Conservation (phyloP, 306 rosid species). For the Vigna nakashimae region DNA sequence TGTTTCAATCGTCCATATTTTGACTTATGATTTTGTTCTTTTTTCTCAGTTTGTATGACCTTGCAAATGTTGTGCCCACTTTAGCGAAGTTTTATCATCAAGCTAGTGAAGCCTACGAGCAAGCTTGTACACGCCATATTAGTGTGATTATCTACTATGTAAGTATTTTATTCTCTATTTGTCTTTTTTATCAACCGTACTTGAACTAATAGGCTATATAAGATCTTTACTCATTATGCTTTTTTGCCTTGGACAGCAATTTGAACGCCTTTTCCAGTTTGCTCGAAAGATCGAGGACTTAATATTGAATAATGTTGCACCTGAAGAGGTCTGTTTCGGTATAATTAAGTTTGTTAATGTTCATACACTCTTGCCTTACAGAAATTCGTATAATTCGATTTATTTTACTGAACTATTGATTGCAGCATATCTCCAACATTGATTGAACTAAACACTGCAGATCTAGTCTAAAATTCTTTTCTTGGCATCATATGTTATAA, state of each 20-base stretch:
- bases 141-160: conserved; percentile 87
- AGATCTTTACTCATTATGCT: conserved; percentile 32
- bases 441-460: conserved; percentile 17
- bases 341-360: conserved; percentile 17
- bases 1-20: conserved; percentile 20
- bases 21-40: conserved; percentile 28
- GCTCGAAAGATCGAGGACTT: conserved; percentile 91
- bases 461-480: conserved; percentile 23
- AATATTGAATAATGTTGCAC: conserved; percentile 72
- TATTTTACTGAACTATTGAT: neutral
- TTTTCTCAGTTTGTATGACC: conserved; percentile 83
- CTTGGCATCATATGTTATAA: conserved; percentile 8
- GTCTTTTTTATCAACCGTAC: neutral
- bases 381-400: conserved; percentile 31
- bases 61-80: conserved; percentile 97
- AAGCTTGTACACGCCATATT: conserved; percentile 93
- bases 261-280: conserved; percentile 94
- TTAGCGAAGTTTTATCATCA: conserved; percentile 98
- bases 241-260: conserved; percentile 72
- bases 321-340: conserved; percentile 84
- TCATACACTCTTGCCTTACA: conserved; percentile 9
- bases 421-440: neutral
- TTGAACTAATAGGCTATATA: conserved; percentile 29
- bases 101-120: conserved; percentile 98
- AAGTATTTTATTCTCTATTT: conserved; percentile 48